Percentiles rank a stretch among this genome's conserved stretches.
These are phyloP conservation scores for Eucalyptus polybractea DNA, from an alignment of 345 rosid species.

Conservation along the genomic window DNA sequence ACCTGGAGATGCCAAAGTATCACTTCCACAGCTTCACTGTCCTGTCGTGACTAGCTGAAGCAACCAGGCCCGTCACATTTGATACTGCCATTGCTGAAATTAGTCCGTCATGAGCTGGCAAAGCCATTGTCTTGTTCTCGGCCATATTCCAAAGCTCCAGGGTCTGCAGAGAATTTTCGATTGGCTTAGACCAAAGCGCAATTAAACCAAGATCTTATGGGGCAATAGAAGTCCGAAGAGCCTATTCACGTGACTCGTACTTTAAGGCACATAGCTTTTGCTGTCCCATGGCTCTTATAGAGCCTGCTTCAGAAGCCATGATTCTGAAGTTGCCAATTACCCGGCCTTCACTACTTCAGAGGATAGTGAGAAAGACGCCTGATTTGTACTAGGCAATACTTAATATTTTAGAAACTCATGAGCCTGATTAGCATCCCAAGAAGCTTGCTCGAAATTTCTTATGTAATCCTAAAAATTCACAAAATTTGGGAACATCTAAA, in stretches of 20 bases:
- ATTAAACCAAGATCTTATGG: background rate
- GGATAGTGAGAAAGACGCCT: background rate
- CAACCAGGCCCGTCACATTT: slow-evolving; percentile 60
- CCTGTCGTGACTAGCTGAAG: slow-evolving; percentile 95
- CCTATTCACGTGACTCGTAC: background rate
- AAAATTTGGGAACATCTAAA: background rate
- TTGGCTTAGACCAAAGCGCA: background rate
- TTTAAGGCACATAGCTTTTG: background rate
- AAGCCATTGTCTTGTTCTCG: slow-evolving; percentile 70
- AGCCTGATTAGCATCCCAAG: background rate
- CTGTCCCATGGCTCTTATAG: background rate
- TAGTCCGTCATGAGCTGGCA: slow-evolving; percentile 73
- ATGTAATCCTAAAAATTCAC: background rate
- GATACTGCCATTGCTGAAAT: slow-evolving; percentile 75
- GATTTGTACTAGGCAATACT: background rate
- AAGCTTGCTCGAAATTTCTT: background rate
- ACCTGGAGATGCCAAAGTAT: background rate
- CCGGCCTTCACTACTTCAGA: background rate
- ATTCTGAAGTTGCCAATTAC: background rate
- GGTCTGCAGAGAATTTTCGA: slow-evolving; percentile 29
- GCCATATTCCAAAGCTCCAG: slow-evolving; percentile 89
- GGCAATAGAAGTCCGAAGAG: background rate
- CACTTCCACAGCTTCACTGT: slow-evolving; percentile 85
- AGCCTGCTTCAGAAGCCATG: background rate
- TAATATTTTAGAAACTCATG: background rate